Evolutionary conservation across 1,139 yeast genomes (phyloP), one percentile per base, ranked within the genome.

Genomic region (Protomyces macrosporus): DNA sequence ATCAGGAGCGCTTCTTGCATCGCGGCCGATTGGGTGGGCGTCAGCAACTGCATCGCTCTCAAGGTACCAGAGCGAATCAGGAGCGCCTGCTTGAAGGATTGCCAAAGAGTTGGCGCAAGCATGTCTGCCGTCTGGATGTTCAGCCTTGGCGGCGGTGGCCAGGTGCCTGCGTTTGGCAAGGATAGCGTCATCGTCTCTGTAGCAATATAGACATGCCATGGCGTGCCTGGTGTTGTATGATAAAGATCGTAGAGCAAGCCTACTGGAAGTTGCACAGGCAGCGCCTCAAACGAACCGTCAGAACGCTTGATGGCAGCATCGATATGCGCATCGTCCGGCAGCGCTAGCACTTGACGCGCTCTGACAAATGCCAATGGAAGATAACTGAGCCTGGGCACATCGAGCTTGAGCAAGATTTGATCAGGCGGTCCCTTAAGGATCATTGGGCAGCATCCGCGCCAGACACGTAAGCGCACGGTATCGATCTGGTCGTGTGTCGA

Each of bases 241-340:
- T 51, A 56, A 34, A 34, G 53, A 45, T 63, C 65, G 40, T 57
- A 53, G 36, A 63, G 55, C 12, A 63, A 33, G 30, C 65, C 65
- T 5, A 53, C 58, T n/a, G 65, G 65, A 36, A 59, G 33, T 16
- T 56, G 62, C 39, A 16, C 40, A 30, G 48, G 37, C 16, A 50
- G 14, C 16, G 7, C n/a, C 10, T 9, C 23, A 6, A 39, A 10
- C 32, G 34, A 6, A 2, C 23, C 23, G 23, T 23, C 23, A 23
- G 23, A 23, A 23, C 2, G 23, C 23, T 23, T 23, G 23, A 23
- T 23, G 30, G 34, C 30, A 40, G 7, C 23, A 33, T 52, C 55
- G 51, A 51, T 12, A 1, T 12, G 9, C 6, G 42, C 12, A 30
- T 37, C 48, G 32, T 16, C 53, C 6, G 40, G 23, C 39, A 57